Evolutionary conservation across 2,329 filamentous ascomycete genomes (phyloP).

Genomic region (Incumbomyces lentus): DNA sequence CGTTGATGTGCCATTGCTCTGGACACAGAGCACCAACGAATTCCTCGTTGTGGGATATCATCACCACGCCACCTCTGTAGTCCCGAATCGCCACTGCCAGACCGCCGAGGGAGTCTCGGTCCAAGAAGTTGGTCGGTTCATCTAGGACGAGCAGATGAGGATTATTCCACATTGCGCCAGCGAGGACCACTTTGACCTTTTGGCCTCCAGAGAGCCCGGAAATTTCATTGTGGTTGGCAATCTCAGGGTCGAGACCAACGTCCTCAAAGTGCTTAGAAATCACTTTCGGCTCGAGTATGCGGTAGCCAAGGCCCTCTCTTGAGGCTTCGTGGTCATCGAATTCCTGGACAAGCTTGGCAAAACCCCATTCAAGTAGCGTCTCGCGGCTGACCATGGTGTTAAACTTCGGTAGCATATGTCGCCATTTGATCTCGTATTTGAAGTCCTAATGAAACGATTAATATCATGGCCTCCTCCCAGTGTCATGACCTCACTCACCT

Average conservation of each 20-base stretch:
- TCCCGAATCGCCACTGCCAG: conserved; percentile 96
- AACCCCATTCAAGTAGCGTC: conserved; percentile 75
- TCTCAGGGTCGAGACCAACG: conserved; percentile 88
- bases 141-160: conserved; percentile 93
- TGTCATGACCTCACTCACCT: conserved; percentile 91
- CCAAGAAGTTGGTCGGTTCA: conserved; percentile 98
- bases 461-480: conserved; percentile 35
- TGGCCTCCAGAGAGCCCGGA: conserved; percentile 91
- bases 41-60: conserved; percentile 99
- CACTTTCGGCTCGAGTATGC: conserved; percentile 79
- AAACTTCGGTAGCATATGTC: conserved; percentile 75
- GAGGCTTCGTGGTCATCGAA: conserved; percentile 98
- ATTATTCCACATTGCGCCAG: conserved; percentile 97
- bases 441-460: conserved; percentile 9
- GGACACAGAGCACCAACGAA: conserved; percentile 92
- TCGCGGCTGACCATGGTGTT: conserved; percentile 91
- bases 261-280: conserved; percentile 99
- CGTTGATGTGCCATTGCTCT: conserved; percentile 90
- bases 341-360: conserved; percentile 88
- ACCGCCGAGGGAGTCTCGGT: conserved; percentile 92
- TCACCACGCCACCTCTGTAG: conserved; percentile 95
- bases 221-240: conserved; percentile 98
- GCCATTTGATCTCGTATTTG: conserved; percentile 57
- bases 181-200: conserved; percentile 98
- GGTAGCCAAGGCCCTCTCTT: conserved; percentile 95